phyloP scores from a whole-genome alignment of 148 eudicot species.

The Vaccinium myrtillus region DNA sequence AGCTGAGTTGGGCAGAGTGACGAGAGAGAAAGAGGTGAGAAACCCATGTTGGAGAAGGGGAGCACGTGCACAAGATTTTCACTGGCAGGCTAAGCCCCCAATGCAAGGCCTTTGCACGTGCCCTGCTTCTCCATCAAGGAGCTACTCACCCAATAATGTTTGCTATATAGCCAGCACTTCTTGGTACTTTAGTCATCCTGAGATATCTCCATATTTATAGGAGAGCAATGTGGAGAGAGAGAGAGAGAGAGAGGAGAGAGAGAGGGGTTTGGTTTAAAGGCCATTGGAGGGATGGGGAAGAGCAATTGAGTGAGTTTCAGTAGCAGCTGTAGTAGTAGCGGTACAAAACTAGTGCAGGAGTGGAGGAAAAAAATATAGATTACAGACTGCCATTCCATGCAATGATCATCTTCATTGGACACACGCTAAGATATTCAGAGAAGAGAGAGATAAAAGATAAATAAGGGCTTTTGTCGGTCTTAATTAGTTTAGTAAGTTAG shows the following conservation, averaged over 20 bases:
- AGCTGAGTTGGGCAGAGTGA: background rate
- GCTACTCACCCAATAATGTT: conserved; percentile 14
- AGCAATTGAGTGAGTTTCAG: conserved; percentile 18
- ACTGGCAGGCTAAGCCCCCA: background rate
- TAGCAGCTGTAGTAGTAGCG: background rate
- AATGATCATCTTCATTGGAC: conserved; percentile 5
- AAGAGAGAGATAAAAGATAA: background rate
- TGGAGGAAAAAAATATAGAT: background rate
- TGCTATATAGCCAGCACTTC: background rate
- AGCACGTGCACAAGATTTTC: conserved; percentile 45
- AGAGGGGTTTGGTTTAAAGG: background rate
- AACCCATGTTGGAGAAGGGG: conserved; percentile 58
- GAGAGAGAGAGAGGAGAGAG: background rate
- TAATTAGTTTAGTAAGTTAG: too few relatives aligned
- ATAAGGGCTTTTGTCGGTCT: background rate
- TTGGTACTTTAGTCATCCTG: background rate
- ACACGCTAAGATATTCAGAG: conserved; percentile 4
- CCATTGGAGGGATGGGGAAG: background rate
- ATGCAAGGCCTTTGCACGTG: conserved; percentile 24
- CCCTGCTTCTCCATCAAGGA: conserved; percentile 41
- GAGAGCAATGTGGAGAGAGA: background rate
- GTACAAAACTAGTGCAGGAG: background rate
- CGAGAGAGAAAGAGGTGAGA: conserved; percentile 24
- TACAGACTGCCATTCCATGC: background rate
- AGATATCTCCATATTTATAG: background rate